Base-by-base conservation (phyloP, 495 filamentous ascomycete genomes). In the Penicillium soppii region DNA sequence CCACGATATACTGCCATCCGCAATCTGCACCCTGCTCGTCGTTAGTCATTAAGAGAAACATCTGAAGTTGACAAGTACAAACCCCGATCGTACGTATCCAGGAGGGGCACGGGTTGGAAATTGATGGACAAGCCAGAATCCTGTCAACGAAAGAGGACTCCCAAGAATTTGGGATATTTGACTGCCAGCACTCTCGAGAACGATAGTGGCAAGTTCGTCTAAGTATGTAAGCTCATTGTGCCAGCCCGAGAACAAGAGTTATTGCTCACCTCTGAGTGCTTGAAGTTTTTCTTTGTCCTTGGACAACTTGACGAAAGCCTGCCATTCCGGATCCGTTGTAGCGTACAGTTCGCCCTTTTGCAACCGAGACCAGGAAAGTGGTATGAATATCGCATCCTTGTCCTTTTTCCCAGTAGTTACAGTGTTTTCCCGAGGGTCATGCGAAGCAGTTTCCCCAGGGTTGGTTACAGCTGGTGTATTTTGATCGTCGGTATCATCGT, bases 291-390 rank as follows among this genome's bases (percentile, higher is more conserved):
- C 56, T 16, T 54, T 59, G 58, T 91, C 75, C 21, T 73, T 70
- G 19, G 79, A 76, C 17, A 89, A 68, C 30, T 76, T 78, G 16
- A 81, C 57, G 53, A 88, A 91, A 37, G 76, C 70, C 56, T 79
- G 72, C 86, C 85, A 91, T 63, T 91, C 89, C 3, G 88, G 86
- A 61, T 88, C 84, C 3, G 69, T 76, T 20, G 75, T 71, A 19
- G 75, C 71, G 64, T 90, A 92, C 12, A 67, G 81, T 36, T 63
- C 68, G 23, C 64, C 68, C 61, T 69, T 73, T 61, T 55, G 73
- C 70, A 69, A 71, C 42, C 56, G 81, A 60, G 71, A 66, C 62
- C 74, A 77, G n/a, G 75, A 71, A 22, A 91, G 65, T 1, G 87
- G 85, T 35, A 92, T 80, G 57, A 92, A 91, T 2, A 83, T 50